phyloP scores from a whole-genome alignment of 768 basidiomycete genomes.

The Tephrocybe sp. region DNA sequence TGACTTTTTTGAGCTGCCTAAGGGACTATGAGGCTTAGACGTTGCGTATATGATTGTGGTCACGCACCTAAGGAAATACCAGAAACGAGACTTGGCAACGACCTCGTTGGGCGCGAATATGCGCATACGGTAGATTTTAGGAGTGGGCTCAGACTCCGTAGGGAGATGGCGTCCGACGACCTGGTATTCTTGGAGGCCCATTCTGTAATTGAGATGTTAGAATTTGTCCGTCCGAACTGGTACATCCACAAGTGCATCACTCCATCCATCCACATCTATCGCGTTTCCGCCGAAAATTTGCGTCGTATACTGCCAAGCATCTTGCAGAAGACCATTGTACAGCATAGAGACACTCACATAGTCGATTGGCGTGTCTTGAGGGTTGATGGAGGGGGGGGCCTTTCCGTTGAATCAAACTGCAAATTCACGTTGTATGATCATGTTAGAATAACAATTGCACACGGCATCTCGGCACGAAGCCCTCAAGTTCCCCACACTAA shows the following conservation, averaged over 20 bases:
- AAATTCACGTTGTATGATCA: slow-evolving; percentile 16
- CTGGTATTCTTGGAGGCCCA: slow-evolving; percentile 90
- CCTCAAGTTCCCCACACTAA: too few species aligned
- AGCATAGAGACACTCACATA: slow-evolving; percentile 30
- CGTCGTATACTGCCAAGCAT: background rate
- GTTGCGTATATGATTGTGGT: background rate
- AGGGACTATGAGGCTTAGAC: background rate
- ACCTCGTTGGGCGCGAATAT: slow-evolving; percentile 99
- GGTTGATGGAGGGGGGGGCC: slow-evolving; percentile 14
- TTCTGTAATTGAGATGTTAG: slow-evolving; percentile 37
- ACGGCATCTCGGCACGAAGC: slow-evolving; percentile 12
- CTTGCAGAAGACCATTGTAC: background rate
- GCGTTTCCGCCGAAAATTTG: slow-evolving; percentile 13
- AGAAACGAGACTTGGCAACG: slow-evolving; percentile 99
- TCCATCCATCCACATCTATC: slow-evolving; percentile 27
- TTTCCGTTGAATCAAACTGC: slow-evolving; percentile 6
- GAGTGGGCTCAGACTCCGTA: slow-evolving; percentile 87
- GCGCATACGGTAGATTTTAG: slow-evolving; percentile 99
- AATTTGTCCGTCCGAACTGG: slow-evolving; percentile 11
- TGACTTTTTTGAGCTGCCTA: slow-evolving; percentile 97
- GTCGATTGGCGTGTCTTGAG: slow-evolving; percentile 36
- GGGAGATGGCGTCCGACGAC: slow-evolving; percentile 98
- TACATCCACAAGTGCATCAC: slow-evolving; percentile 21
- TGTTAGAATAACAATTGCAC: slow-evolving; percentile 8
- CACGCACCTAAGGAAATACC: slow-evolving; percentile 93